These are phyloP conservation scores for Cyberlindnera maritima DNA, from an alignment of 805 yeast genomes.

Conservation along the genomic window DNA sequence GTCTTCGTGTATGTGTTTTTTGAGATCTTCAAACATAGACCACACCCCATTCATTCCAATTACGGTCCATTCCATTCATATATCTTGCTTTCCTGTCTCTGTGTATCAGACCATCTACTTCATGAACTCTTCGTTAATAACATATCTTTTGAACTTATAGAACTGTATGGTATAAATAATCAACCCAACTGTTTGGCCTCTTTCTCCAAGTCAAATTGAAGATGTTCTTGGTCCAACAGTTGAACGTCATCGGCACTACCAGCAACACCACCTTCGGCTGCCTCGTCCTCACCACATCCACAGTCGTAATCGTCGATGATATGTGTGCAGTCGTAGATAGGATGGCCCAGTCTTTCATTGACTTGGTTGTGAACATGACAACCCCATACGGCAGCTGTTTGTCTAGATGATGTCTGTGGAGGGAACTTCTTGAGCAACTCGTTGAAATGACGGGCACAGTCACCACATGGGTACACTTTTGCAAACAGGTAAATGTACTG, in stretches of 20 bases:
- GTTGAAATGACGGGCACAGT: conserved; percentile 91
- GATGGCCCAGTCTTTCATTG: conserved; percentile 66
- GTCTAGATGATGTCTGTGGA: conserved; percentile 76
- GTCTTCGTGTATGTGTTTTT: too few species aligned
- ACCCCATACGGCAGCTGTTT: conserved; percentile 93
- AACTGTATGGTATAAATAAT: too few species aligned
- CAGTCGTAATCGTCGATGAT: conserved; percentile 92
- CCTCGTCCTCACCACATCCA: conserved; percentile 86
- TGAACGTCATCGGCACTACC: conserved; percentile 6
- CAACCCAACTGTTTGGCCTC: conserved; percentile 46
- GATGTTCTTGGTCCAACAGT: conserved; percentile 42
- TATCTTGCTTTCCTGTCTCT: too few species aligned
- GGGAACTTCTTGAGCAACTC: conserved; percentile 68
- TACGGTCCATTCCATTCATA: too few species aligned
- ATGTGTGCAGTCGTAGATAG: conserved; percentile 76
- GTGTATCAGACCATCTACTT: background rate
- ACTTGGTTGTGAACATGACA: conserved; percentile 89
- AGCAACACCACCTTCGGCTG: conserved; percentile 11
- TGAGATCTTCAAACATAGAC: too few species aligned
- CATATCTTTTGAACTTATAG: too few species aligned
- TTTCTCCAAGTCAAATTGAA: conserved; percentile 45
- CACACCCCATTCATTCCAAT: too few species aligned
- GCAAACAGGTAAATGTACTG: conserved; percentile 74
- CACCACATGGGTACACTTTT: conserved; percentile 95
- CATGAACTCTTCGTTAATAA: background rate